Evolutionary conservation across 306 rosid species (phyloP).

Genomic region (Rosa lucieae): DNA sequence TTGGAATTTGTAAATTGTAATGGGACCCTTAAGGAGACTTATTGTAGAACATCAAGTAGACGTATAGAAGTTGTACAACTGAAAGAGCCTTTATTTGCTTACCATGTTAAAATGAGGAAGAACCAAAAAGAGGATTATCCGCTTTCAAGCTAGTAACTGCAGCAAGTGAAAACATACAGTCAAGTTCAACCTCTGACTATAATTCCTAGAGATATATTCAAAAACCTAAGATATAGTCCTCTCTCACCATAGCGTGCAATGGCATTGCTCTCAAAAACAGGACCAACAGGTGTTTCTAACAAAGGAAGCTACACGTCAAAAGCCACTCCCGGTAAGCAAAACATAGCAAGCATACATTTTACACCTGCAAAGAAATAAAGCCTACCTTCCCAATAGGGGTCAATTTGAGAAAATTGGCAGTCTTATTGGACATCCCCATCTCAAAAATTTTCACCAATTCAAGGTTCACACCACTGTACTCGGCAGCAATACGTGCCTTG

Average conservation of each 20-base stretch:
- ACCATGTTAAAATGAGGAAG: conserved; percentile 47
- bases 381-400: conserved; percentile 76
- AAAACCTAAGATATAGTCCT: neutral
- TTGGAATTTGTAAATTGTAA: too few species aligned
- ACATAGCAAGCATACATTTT: neutral
- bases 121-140: conserved; percentile 48
- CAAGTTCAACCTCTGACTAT: neutral
- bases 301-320: conserved; percentile 56
- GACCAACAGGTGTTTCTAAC: conserved; percentile 68
- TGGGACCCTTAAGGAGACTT: too few species aligned
- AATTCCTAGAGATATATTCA: neutral
- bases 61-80: too few species aligned
- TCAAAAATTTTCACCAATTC: conserved; percentile 45
- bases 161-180: conserved; percentile 14
- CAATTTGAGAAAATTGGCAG: conserved; percentile 65
- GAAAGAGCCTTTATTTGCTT: conserved; percentile 2
- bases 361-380: neutral
- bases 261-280: conserved; percentile 76
- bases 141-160: conserved; percentile 63
- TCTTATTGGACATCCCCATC: conserved; percentile 70
- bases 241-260: conserved; percentile 71
- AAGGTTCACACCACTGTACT: conserved; percentile 53
- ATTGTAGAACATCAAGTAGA: too few species aligned
- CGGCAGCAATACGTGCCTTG: conserved; percentile 68
- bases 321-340: conserved; percentile 2